Base-by-base conservation (phyloP, 768 basidiomycete species). In the Naganishia kalamii region DNA sequence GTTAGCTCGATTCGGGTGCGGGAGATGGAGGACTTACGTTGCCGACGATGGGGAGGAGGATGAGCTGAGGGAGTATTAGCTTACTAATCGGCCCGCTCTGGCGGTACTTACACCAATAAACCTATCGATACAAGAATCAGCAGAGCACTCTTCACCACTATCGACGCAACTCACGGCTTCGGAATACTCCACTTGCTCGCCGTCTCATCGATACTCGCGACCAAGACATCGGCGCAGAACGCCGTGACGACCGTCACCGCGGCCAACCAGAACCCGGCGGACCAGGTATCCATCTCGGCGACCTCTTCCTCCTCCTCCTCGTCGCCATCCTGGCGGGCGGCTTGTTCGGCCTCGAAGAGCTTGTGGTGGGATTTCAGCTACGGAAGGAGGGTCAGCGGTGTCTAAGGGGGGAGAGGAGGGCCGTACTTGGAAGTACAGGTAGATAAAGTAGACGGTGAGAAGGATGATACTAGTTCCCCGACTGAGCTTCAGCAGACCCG, bases 171-270 rank as follows among this genome's bases (percentile, higher is more conserved):
- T 60, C 40, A 75, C 72, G 70, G 64, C 68, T 77, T 77, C 17
- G 77, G 89, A 61, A 96, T 88, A 61, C 82, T 75, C 77, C 90
- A 92, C 43, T 87, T 82, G 13, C 84, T 80, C 2, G 92, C 90
- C 27, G 89, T 90, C 75, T 93, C 91, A 75, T 94, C 92, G 68
- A 96, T 94, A 3, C 89, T 90, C 2, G 87, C 88, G 40, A 94
- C 91, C 10, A 84, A 79, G 73, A 85, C 89, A 75, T 96, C 92
- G 30, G 92, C 92, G 69, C 89, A 90, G 80, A 94, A 90, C 0
- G 89, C 84, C 0, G 91, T 94, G 49, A 89, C 73, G 49, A 93
- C 80, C 1, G 92, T 93, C 13, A 90, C 85, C 37, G 79, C 74
- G 37, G 92, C 80, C 7, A 96, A 81, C 60, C 85, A 84, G 62